These are phyloP conservation scores for Penicillium pulvis DNA, from an alignment of 495 filamentous ascomycete species.

Conservation along the genomic window DNA sequence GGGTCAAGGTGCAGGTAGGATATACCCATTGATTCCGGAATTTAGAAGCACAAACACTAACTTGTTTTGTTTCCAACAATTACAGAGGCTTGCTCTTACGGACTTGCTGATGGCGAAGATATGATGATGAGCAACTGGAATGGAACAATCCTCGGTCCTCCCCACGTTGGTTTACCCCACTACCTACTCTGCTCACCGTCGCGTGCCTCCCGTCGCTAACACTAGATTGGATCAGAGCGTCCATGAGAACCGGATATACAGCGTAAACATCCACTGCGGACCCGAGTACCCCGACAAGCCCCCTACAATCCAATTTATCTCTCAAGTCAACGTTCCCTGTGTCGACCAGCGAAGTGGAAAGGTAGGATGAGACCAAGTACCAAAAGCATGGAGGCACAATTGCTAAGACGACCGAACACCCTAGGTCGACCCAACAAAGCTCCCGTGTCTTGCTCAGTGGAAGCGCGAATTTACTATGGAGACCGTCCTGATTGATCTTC, in stretches of 20 bases:
- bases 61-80: slow-evolving; percentile 15
- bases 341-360: slow-evolving; percentile 78
- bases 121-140: slow-evolving; percentile 99
- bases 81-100: slow-evolving; percentile 94
- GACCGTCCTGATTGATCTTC: slow-evolving; percentile 85
- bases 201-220: slow-evolving; percentile 2
- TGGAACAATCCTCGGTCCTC: slow-evolving; percentile 93
- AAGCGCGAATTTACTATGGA: slow-evolving; percentile 90
- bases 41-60: slow-evolving; percentile 11
- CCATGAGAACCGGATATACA: slow-evolving; percentile 98
- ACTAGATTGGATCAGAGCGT: slow-evolving; percentile 63
- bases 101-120: slow-evolving; percentile 91
- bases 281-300: slow-evolving; percentile 85
- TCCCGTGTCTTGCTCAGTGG: slow-evolving; percentile 86
- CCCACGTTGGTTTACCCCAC: slow-evolving; percentile 68
- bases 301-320: slow-evolving; percentile 86
- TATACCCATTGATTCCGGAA: slow-evolving; percentile 6
- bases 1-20: slow-evolving; percentile 83
- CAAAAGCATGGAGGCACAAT: neutral
- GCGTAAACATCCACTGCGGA: slow-evolving; percentile 95
- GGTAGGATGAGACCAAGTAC: slow-evolving; percentile 39
- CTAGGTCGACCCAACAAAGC: slow-evolving; percentile 80
- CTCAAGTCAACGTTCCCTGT: slow-evolving; percentile 91
- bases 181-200: neutral
- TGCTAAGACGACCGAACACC: slow-evolving; percentile 5